phyloP scores from a whole-genome alignment of 305 asterid species.

The Fraxinus ornus region DNA sequence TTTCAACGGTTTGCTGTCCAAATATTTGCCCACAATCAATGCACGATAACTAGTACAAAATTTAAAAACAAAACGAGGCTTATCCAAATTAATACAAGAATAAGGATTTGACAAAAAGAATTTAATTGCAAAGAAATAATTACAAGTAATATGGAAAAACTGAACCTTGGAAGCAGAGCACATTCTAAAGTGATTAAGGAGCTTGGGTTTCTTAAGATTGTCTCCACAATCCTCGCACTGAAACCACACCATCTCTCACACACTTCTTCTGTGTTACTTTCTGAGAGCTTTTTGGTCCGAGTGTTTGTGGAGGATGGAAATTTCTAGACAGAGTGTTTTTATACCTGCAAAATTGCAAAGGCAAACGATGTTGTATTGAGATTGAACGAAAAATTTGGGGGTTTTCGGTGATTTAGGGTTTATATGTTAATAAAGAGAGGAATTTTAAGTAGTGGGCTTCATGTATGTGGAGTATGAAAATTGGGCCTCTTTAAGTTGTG shows the following conservation, averaged over 20 bases:
- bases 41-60: conserved; percentile 59
- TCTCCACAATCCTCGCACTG: conserved; percentile 98
- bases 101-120: background rate
- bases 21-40: conserved; percentile 88
- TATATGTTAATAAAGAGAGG: background rate
- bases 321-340: background rate
- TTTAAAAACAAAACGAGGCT: background rate
- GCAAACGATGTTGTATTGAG: background rate
- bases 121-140: background rate
- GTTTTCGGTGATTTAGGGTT: no score
- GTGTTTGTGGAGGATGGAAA: background rate
- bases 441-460: no score
- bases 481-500: no score
- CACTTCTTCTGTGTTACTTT: background rate
- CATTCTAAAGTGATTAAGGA: conserved; percentile 68
- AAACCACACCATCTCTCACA: conserved; percentile 82
- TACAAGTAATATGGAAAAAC: background rate
- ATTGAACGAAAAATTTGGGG: background rate
- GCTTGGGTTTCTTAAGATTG: conserved; percentile 90
- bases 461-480: background rate
- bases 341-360: background rate
- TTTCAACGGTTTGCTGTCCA: conserved; percentile 66
- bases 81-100: background rate
- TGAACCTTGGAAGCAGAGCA: conserved; percentile 90
- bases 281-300: background rate